A percentile compares a stretch with the other conserved stretches of the same genome.
Evolutionary conservation across 2,329 filamentous ascomycete genomes (phyloP).

Genomic region (Cladosporium sp.): DNA sequence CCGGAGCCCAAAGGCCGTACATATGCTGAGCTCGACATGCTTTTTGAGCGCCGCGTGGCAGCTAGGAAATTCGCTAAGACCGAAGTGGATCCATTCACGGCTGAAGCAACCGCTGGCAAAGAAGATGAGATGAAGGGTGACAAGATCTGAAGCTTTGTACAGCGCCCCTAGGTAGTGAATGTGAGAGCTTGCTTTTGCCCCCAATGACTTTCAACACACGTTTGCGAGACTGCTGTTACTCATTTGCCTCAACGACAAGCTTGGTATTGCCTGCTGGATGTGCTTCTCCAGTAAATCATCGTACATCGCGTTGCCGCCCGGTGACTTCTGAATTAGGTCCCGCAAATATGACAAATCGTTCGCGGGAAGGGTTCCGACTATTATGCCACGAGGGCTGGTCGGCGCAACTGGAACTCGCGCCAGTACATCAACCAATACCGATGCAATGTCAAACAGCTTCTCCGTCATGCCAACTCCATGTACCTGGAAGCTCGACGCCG

Average conservation of each 20-base stretch:
- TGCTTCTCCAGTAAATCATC: slow-evolving; percentile 8
- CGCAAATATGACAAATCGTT: slow-evolving; percentile 8
- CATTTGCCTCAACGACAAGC: not conserved
- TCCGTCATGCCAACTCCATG: slow-evolving; percentile 40
- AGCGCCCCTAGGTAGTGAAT: too few relatives aligned
- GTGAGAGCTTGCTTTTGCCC: too few relatives aligned
- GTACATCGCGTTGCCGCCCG: slow-evolving; percentile 6
- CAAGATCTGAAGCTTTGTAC: too few relatives aligned
- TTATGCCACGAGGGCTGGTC: not conserved
- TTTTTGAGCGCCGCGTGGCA: slow-evolving; percentile 42
- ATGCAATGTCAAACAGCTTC: slow-evolving; percentile 38
- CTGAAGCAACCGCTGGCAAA: slow-evolving; percentile 1
- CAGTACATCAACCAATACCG: slow-evolving; percentile 4
- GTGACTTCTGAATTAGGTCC: slow-evolving; percentile 4
- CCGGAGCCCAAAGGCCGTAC: slow-evolving; percentile 53
- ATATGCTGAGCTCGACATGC: slow-evolving; percentile 53
- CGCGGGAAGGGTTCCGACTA: not conserved
- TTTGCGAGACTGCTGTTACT: too few relatives aligned
- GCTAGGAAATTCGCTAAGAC: slow-evolving; percentile 38
- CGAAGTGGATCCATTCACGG: slow-evolving; percentile 7
- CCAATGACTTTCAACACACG: not conserved
- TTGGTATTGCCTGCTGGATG: slow-evolving; percentile 9
- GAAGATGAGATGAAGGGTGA: too few relatives aligned
- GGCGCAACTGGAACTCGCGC: slow-evolving; percentile 3
- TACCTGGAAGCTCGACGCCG: slow-evolving; percentile 23